phyloP scores from a whole-genome alignment of 129 eudicot species.

The Ambrosia artemisiifolia region DNA sequence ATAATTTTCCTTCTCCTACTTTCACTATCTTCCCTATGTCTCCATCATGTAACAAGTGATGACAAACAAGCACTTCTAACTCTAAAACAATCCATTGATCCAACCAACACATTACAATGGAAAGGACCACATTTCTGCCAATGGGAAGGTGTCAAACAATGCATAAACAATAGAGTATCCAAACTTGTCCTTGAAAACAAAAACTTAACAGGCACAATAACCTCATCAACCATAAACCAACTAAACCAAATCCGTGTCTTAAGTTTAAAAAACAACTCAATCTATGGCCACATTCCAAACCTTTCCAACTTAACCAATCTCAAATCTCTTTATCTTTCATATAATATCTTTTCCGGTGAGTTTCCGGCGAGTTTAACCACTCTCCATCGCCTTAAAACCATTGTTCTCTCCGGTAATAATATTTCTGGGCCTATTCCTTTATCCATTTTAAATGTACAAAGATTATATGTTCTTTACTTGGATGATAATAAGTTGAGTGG shows the following conservation, averaged over 20 bases:
- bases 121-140: conserved; percentile 38
- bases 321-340: conserved; percentile 55
- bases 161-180: conserved; percentile 52
- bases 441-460: conserved; percentile 31
- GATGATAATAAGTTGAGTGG: conserved; percentile 58
- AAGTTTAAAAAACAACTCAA: conserved; percentile 67
- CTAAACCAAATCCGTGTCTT: conserved; percentile 69
- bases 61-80: conserved; percentile 57
- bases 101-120: conserved; percentile 54
- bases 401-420: conserved; percentile 52
- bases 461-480: conserved; percentile 50
- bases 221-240: conserved; percentile 35
- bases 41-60: conserved; percentile 12
- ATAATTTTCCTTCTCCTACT: neutral
- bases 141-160: conserved; percentile 72
- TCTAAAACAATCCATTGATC: conserved; percentile 52
- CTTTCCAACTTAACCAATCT: conserved; percentile 60
- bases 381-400: conserved; percentile 61
- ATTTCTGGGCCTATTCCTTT: conserved; percentile 56
- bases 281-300: conserved; percentile 61
- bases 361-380: conserved; percentile 51
- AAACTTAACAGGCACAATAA: conserved; percentile 52
- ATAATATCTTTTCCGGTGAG: conserved; percentile 55
- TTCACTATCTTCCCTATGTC: neutral
- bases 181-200: conserved; percentile 68